Conservation (phyloP, 192 early-diverging fungal genomes). For the Kappamyces sp. region DNA sequence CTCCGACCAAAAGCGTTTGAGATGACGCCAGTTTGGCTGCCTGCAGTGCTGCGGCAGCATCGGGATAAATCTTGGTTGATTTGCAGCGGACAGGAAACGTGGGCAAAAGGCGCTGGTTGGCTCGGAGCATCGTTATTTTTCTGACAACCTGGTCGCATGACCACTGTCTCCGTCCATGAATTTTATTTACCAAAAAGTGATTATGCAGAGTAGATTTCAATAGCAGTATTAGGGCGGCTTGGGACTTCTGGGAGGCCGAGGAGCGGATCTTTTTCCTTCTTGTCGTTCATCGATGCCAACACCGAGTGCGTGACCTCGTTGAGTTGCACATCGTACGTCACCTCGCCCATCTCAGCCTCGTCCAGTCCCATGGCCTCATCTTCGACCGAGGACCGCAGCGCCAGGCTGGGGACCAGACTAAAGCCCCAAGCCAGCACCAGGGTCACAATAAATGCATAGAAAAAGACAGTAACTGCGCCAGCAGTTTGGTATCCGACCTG, state of each 20-base stretch:
- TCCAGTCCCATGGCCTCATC: slow-evolving; percentile 74
- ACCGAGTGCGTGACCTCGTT: too few relatives aligned
- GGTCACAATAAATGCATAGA: slow-evolving; percentile 73
- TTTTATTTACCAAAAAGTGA: too few relatives aligned
- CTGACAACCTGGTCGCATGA: too few relatives aligned
- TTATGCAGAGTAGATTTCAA: too few relatives aligned
- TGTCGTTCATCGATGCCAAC: too few relatives aligned
- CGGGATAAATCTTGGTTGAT: neutral
- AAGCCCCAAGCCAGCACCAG: slow-evolving; percentile 65
- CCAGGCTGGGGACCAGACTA: slow-evolving; percentile 67
- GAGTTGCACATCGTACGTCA: slow-evolving; percentile 35
- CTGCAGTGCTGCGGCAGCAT: slow-evolving; percentile 3
- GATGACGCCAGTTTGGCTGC: neutral
- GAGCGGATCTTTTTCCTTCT: too few relatives aligned
- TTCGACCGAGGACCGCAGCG: slow-evolving; percentile 45
- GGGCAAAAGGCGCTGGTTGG: too few relatives aligned
- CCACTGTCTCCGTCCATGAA: too few relatives aligned
- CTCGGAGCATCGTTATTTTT: too few relatives aligned
- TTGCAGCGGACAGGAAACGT: neutral
- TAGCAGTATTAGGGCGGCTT: too few relatives aligned
- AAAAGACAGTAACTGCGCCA: slow-evolving; percentile 62
- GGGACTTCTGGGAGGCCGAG: too few relatives aligned
- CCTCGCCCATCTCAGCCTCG: slow-evolving; percentile 80
- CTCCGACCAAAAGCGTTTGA: slow-evolving; percentile 60
- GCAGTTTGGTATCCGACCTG: slow-evolving; percentile 74